Evolutionary conservation across 179 eudicot species (phyloP).

Genomic region (Silene vulgaris): DNA sequence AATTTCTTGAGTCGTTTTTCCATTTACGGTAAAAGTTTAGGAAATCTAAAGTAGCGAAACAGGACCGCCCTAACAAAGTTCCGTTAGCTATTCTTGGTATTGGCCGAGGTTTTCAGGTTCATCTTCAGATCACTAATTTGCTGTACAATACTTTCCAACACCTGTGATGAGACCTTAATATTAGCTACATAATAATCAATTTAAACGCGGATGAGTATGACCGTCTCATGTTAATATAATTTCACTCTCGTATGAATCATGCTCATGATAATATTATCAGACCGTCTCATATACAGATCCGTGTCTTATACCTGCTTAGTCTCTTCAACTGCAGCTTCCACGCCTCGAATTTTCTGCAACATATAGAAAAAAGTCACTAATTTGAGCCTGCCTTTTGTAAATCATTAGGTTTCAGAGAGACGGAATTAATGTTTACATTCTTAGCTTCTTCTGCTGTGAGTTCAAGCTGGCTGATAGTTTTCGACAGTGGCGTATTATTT

Average conservation of each 20-base stretch:
- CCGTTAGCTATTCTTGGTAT: background rate
- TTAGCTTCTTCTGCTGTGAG: constrained; percentile 21
- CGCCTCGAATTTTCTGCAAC: constrained; percentile 36
- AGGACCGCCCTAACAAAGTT: background rate
- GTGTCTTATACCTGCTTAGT: constrained; percentile 30
- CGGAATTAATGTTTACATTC: background rate
- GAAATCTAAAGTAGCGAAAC: background rate
- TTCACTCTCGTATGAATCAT: background rate
- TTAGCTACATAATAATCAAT: background rate
- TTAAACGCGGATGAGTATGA: background rate
- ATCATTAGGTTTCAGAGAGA: background rate
- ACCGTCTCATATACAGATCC: background rate
- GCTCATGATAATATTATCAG: background rate
- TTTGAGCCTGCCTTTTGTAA: background rate
- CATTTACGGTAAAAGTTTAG: too few species aligned
- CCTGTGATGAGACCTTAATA: constrained; percentile 18
- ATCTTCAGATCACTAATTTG: constrained; percentile 33
- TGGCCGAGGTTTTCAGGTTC: background rate
- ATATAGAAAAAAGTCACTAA: background rate
- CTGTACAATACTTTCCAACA: constrained; percentile 31
- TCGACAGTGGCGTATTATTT: constrained; percentile 4
- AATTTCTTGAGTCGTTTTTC: too few species aligned
- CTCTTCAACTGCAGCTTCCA: constrained; percentile 40
- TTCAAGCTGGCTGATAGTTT: constrained; percentile 25
- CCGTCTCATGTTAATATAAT: background rate